Base-by-base conservation (phyloP, 352 stramenopile genomes). In the Saprolegnia parasitica region DNA sequence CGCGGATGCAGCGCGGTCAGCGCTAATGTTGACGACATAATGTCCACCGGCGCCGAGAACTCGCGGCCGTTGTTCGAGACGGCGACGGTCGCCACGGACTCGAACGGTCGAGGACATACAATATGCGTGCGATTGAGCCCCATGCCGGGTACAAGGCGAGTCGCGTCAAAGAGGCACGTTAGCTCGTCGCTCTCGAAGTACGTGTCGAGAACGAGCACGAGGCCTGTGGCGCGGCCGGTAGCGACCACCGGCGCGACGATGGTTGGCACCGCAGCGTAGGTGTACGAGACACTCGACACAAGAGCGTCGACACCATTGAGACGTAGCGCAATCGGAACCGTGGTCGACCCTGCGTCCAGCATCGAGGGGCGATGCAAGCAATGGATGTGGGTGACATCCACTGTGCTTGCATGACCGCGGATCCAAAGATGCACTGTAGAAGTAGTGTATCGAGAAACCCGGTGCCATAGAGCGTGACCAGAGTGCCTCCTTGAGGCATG, bases 401-500 rank as follows among this genome's bases (percentile, higher is more conserved):
- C 21, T 21, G 46, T 46, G 65, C 39, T 20, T 37, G 63, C 15
- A 68, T 54, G 16, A 64, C 56, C 15, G 67, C 66, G 21, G 74
- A 73, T 0, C 58, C 71, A 62, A 74, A 79, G 26, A 68, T 5
- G 32, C 63, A 70, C 9, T 13, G 11, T 15, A 60, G 23, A 52
- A 71, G 4, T 72, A 23, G 9, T 5, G 50, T 9, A 42, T 29
- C 23, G 11, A 18, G 15, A 35, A 55, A 40, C 35, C 65, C 6
- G 16, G 0, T 45, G 0, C 72, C 74, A 5, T 15, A 20, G 1
- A 79, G n/a, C 18, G 42, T 61, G 20, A 79, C 49, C 9, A 57
- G 35, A 4, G 74, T 74, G 15, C 73, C 67, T 40, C 74, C 74
- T 35, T 65, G 39, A 20, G 71, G 29, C 0, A 65, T 15, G 4